These are phyloP conservation scores for Fusarium incarnatum DNA, from an alignment of 2,329 filamentous ascomycete genomes.

Conservation along the genomic window DNA sequence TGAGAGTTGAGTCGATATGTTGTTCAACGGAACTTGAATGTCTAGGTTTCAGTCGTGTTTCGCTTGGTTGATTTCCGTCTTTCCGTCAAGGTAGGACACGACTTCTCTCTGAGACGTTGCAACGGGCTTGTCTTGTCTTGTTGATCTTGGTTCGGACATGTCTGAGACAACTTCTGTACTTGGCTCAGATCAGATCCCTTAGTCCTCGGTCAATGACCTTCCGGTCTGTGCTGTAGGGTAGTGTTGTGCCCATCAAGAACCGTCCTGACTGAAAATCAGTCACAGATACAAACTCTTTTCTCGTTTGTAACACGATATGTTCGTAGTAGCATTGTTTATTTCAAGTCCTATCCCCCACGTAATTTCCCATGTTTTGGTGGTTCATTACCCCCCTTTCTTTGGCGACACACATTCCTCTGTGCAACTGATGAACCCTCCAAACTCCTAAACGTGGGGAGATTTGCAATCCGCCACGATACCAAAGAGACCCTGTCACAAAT, in stretches of 20 bases:
- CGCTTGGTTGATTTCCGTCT: constrained; percentile 18
- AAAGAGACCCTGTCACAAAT: constrained; percentile 12
- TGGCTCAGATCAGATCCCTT: constrained; percentile 15
- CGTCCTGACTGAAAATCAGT: neutral
- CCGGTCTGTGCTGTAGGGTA: constrained; percentile 35
- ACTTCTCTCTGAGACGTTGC: constrained; percentile 29
- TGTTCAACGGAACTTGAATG: constrained; percentile 14
- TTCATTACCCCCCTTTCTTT: constrained; percentile 22
- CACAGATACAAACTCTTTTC: constrained; percentile 9
- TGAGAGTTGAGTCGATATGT: constrained; percentile 25
- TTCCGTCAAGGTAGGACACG: constrained; percentile 8
- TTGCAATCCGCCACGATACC: constrained; percentile 39
- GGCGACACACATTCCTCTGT: constrained; percentile 38
- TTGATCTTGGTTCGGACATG: constrained; percentile 10
- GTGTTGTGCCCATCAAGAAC: neutral
- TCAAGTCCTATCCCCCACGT: neutral
- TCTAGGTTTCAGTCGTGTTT: constrained; percentile 44
- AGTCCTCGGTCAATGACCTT: constrained; percentile 7
- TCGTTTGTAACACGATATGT: neutral
- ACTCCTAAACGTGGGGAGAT: constrained; percentile 18
- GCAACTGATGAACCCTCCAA: constrained; percentile 18
- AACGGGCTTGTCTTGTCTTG: constrained; percentile 7
- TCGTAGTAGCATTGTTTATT: neutral
- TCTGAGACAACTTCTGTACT: constrained; percentile 23
- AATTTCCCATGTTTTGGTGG: constrained; percentile 1